These are phyloP conservation scores for Sextonia rubra DNA, from an alignment of 164 flowering plant species.

Conservation along the genomic window DNA sequence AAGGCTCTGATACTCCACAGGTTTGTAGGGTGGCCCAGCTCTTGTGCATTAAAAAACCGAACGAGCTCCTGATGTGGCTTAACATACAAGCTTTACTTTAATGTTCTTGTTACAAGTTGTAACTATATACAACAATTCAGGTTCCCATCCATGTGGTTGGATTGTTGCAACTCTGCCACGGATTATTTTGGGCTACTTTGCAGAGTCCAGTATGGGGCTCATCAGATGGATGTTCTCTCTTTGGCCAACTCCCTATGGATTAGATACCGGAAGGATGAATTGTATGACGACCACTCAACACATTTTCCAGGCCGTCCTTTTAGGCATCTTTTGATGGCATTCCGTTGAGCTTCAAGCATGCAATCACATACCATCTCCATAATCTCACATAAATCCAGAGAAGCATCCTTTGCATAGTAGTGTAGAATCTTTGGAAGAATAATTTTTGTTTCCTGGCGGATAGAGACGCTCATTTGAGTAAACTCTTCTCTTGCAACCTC, in stretches of 20 bases:
- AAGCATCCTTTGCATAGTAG: conserved; percentile 51
- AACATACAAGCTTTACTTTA: background rate
- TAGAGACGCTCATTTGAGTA: conserved; percentile 29
- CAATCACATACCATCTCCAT: conserved; percentile 35
- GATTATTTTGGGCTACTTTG: background rate
- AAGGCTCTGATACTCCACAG: conserved; percentile 33
- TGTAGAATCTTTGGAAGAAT: conserved; percentile 45
- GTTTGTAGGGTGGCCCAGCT: conserved; percentile 57
- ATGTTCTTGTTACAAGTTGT: background rate
- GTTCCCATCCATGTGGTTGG: background rate
- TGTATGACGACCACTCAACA: conserved; percentile 44
- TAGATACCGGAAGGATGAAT: conserved; percentile 48
- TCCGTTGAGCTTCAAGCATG: conserved; percentile 35
- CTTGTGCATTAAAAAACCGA: conserved; percentile 26
- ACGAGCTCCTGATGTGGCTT: background rate
- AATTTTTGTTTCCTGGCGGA: conserved; percentile 42
- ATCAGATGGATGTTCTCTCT: conserved; percentile 10
- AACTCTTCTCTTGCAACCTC: conserved; percentile 50
- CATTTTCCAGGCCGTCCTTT: conserved; percentile 33
- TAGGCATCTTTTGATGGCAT: conserved; percentile 27
- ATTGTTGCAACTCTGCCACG: background rate
- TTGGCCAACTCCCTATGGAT: conserved; percentile 37
- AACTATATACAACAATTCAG: background rate
- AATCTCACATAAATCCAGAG: conserved; percentile 30
- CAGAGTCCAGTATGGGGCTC: background rate